Conservation (phyloP, 495 filamentous ascomycete species). For the Aspergillus wentii region DNA sequence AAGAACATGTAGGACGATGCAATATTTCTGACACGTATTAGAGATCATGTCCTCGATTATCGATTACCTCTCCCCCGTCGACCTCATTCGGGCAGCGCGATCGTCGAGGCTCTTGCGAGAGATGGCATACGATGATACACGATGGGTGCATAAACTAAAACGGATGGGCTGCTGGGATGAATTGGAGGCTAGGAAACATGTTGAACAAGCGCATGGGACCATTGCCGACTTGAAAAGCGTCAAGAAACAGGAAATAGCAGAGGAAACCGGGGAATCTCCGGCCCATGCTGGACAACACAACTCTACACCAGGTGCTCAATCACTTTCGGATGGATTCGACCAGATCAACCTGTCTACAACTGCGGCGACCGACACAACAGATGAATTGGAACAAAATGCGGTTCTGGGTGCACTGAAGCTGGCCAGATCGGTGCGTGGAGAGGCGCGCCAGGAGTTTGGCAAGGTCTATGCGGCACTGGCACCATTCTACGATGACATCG, state of each 20-base stretch:
- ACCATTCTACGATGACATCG: constrained; percentile 84
- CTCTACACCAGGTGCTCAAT: constrained; percentile 17
- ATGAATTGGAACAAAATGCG: constrained; percentile 28
- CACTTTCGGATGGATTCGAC: constrained; percentile 62
- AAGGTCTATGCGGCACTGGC: constrained; percentile 83
- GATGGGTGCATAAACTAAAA: constrained; percentile 83
- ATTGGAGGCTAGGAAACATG: constrained; percentile 69
- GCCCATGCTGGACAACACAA: constrained; percentile 9
- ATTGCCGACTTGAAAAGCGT: constrained; percentile 57
- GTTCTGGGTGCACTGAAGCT: constrained; percentile 62
- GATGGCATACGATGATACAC: constrained; percentile 98
- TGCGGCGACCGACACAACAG: constrained; percentile 9
- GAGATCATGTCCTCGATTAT: constrained; percentile 88
- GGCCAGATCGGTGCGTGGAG: constrained; percentile 74
- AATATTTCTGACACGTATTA: constrained; percentile 28
- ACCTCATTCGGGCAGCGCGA: constrained; percentile 81
- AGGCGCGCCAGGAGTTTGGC: constrained; percentile 85
- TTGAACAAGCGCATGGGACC: constrained; percentile 67
- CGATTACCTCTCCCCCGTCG: constrained; percentile 79
- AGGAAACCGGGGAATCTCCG: constrained; percentile 10
- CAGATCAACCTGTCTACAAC: constrained; percentile 48
- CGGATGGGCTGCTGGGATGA: constrained; percentile 94
- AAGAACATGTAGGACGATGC: too few relatives aligned
- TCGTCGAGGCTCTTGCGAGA: constrained; percentile 86
- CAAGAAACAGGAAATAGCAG: constrained; percentile 42